Conservation (phyloP, 768 basidiomycete genomes). For the Tylopilus intermedius region DNA sequence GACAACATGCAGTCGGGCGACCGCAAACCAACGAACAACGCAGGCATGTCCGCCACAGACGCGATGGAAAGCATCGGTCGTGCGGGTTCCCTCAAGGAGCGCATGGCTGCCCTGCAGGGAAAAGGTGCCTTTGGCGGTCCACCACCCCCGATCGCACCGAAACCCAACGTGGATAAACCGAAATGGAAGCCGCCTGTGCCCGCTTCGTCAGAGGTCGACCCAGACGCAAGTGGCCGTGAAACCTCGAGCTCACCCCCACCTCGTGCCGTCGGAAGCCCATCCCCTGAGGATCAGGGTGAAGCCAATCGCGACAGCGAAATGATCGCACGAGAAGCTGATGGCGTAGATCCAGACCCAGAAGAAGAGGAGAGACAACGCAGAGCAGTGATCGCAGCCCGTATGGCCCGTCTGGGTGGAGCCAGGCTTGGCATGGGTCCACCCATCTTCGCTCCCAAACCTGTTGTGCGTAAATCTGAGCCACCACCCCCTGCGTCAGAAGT, state of each 20-base stretch:
- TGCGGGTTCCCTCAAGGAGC: slow-evolving; percentile 79
- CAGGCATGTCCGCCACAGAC: slow-evolving; percentile 74
- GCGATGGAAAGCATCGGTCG: slow-evolving; percentile 82
- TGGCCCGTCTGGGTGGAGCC: slow-evolving; percentile 89
- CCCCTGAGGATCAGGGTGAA: slow-evolving; percentile 11
- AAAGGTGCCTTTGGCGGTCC: slow-evolving; percentile 68
- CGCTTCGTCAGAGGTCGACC: slow-evolving; percentile 37
- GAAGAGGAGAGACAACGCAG: slow-evolving; percentile 71
- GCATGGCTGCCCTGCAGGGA: slow-evolving; percentile 92
- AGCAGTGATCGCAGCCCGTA: slow-evolving; percentile 84
- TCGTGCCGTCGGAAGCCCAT: slow-evolving; percentile 15
- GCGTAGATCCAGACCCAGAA: slow-evolving; percentile 45
- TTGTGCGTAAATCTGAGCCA: slow-evolving; percentile 28
- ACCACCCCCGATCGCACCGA: slow-evolving; percentile 45
- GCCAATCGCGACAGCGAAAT: slow-evolving; percentile 27
- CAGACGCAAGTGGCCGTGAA: slow-evolving; percentile 25
- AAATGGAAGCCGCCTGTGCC: slow-evolving; percentile 74
- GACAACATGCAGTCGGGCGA: slow-evolving; percentile 15
- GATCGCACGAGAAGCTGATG: slow-evolving; percentile 18
- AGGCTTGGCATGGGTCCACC: slow-evolving; percentile 77
- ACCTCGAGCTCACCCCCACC: slow-evolving; percentile 35
- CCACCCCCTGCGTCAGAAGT: slow-evolving; percentile 13
- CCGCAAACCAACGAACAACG: slow-evolving; percentile 19
- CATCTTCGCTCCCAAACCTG: slow-evolving; percentile 56
- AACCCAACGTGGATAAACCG: slow-evolving; percentile 58